phyloP scores from a whole-genome alignment of 805 yeast species.

The Candida loeiensis region DNA sequence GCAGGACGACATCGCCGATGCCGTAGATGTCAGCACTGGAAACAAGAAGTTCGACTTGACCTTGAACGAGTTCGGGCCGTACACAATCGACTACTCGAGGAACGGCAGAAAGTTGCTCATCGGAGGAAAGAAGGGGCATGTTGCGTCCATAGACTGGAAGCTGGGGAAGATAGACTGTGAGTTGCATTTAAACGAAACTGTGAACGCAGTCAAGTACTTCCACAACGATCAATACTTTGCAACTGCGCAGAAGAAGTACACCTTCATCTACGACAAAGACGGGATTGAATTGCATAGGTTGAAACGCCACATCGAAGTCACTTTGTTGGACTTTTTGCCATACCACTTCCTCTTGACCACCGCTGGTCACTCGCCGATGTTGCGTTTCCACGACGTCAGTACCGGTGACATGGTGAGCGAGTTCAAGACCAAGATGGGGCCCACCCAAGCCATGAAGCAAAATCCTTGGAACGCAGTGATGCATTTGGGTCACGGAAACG shows the following conservation, averaged over 20 bases:
- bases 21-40: conserved; percentile 74
- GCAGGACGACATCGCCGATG: conserved; percentile 72
- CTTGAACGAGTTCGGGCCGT: conserved; percentile 82
- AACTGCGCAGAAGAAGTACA: conserved; percentile 93
- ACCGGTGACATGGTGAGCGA: conserved; percentile 87
- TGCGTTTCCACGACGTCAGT: conserved; percentile 92
- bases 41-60: conserved; percentile 72
- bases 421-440: conserved; percentile 82
- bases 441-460: conserved; percentile 81
- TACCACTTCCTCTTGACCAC: conserved; percentile 86
- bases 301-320: conserved; percentile 84
- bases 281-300: conserved; percentile 91
- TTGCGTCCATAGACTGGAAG: conserved; percentile 95
- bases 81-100: conserved; percentile 72
- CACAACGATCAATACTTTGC: conserved; percentile 95
- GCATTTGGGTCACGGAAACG: conserved; percentile 90
- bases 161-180: conserved; percentile 80
- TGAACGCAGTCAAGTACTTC: conserved; percentile 82
- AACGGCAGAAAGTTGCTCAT: conserved; percentile 83
- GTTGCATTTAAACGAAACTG: conserved; percentile 81
- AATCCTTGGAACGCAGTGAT: conserved; percentile 96
- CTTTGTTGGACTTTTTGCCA: conserved; percentile 81
- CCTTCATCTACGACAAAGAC: conserved; percentile 84
- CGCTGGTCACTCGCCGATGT: conserved; percentile 84
- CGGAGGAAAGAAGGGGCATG: conserved; percentile 91